phyloP scores from a whole-genome alignment of 768 basidiomycete species.

The Fibroporia radiculosa region DNA sequence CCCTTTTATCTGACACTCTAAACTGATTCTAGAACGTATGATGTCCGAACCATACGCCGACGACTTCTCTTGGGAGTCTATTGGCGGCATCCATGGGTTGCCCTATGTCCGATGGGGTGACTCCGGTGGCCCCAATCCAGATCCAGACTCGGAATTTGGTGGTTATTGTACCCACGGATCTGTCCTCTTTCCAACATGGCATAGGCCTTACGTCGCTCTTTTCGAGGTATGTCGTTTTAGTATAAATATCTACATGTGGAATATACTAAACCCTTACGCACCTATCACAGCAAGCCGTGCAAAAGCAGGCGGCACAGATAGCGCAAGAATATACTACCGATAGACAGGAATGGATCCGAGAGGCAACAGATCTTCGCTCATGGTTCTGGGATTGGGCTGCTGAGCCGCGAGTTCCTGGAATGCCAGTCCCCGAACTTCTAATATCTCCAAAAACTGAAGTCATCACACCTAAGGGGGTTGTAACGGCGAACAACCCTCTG shows the following conservation, averaged over 20 bases:
- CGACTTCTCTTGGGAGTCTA: conserved; percentile 33
- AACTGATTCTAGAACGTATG: too few species aligned
- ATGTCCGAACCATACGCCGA: conserved; percentile 3
- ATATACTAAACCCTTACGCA: background rate
- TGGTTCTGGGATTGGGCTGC: conserved; percentile 50
- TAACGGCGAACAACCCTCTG: conserved; percentile 12
- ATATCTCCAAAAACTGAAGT: conserved; percentile 26
- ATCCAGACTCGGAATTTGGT: conserved; percentile 22
- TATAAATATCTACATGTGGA: too few species aligned
- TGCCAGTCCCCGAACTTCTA: conserved; percentile 32
- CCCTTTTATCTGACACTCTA: too few species aligned
- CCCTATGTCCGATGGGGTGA: conserved; percentile 40
- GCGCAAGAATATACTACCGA: conserved; percentile 30
- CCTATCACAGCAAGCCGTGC: conserved; percentile 39
- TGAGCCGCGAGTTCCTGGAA: conserved; percentile 13
- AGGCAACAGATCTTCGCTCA: conserved; percentile 29
- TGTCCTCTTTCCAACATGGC: conserved; percentile 48
- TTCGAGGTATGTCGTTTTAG: conserved; percentile 37
- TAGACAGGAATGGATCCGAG: conserved; percentile 22
- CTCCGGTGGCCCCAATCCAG: conserved; percentile 22
- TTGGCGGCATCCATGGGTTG: conserved; percentile 46
- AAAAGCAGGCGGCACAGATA: conserved; percentile 31
- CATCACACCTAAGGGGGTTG: conserved; percentile 27
- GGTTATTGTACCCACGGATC: conserved; percentile 53
- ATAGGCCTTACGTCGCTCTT: conserved; percentile 43